Evolutionary conservation across 306 rosid species (phyloP).

Genomic region (Heteromeles arbutifolia): DNA sequence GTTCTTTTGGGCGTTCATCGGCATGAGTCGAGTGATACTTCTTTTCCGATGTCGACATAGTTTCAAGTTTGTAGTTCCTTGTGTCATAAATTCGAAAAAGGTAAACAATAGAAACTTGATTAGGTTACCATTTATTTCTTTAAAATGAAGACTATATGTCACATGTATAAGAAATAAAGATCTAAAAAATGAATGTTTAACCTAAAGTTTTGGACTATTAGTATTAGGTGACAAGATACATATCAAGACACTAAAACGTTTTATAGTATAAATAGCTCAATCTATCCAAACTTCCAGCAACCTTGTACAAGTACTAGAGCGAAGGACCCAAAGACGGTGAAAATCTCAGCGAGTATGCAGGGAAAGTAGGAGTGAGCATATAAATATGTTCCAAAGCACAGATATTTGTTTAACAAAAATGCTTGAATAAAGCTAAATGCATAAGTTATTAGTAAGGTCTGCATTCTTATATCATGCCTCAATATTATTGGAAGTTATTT

Average conservation of each 20-base stretch:
- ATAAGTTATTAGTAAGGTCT: too few relatives aligned
- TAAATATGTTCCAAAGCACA: background rate
- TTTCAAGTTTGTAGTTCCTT: background rate
- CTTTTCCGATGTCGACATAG: background rate
- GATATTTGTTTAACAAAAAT: too few relatives aligned
- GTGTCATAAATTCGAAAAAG: background rate
- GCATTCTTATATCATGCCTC: background rate
- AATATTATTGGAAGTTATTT: background rate
- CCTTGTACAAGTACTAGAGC: background rate
- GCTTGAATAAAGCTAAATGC: background rate
- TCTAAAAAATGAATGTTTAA: background rate
- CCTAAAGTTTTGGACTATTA: background rate
- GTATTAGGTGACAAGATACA: background rate
- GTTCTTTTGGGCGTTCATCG: background rate
- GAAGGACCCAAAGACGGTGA: background rate
- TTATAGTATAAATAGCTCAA: background rate
- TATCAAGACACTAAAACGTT: background rate
- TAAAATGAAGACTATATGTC: background rate
- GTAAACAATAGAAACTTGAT: background rate
- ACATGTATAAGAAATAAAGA: background rate
- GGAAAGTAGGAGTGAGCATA: background rate
- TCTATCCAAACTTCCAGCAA: slow-evolving; percentile 1
- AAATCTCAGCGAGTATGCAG: background rate
- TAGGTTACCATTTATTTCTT: background rate
- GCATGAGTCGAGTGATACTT: background rate